phyloP scores from a whole-genome alignment of 164 flowering plant genomes.

The Protea cynaroides region DNA sequence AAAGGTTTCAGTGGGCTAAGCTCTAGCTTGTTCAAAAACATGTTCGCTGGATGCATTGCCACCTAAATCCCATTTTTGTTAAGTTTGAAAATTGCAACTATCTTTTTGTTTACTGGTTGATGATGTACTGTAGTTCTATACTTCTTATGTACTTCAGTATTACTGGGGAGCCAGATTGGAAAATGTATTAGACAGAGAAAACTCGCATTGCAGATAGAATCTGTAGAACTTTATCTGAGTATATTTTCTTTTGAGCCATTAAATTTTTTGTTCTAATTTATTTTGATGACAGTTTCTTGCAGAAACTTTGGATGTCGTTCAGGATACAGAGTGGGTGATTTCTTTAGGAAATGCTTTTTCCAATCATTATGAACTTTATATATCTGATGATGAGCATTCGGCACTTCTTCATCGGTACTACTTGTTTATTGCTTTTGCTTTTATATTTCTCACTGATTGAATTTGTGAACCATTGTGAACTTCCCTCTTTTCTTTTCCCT shows the following conservation, averaged over 20 bases:
- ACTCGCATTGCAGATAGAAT: too few relatives aligned
- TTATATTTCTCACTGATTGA: background rate
- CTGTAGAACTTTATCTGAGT: background rate
- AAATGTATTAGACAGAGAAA: too few relatives aligned
- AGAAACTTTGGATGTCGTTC: conserved; percentile 90
- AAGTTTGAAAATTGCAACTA: too few relatives aligned
- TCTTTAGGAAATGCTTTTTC: conserved; percentile 76
- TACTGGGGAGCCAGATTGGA: too few relatives aligned
- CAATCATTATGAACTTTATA: conserved; percentile 75
- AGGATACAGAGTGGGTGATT: conserved; percentile 69
- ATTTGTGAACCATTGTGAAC: background rate
- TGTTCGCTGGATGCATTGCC: too few relatives aligned
- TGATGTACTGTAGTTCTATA: too few relatives aligned
- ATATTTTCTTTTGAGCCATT: background rate
- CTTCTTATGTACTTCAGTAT: too few relatives aligned
- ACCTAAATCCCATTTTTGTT: too few relatives aligned
- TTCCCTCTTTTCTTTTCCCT: background rate
- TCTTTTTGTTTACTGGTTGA: too few relatives aligned
- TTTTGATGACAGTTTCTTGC: conserved; percentile 67
- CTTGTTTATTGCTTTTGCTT: background rate
- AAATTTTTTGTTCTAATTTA: conserved; percentile 7
- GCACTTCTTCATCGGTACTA: conserved; percentile 87
- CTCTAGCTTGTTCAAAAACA: too few relatives aligned
- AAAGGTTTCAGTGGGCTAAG: too few relatives aligned
- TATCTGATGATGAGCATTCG: conserved; percentile 79